These are phyloP conservation scores for Silene coronaria DNA, from an alignment of 179 eudicot genomes.

Conservation along the genomic window DNA sequence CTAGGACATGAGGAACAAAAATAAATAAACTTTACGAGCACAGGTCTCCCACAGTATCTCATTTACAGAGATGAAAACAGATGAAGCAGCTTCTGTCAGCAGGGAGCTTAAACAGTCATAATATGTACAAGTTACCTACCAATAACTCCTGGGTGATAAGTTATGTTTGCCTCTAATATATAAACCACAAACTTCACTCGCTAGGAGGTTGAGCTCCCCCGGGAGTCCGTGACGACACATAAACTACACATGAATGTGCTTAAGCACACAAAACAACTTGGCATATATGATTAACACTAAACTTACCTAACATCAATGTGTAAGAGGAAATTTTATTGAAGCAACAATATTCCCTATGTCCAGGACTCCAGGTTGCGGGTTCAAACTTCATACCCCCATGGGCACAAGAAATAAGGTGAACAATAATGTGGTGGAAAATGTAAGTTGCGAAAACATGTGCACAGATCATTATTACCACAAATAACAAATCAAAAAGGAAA, in stretches of 20 bases:
- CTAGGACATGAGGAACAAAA: slow-evolving; percentile 1
- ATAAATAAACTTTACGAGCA: not conserved
- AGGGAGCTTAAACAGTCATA: not conserved
- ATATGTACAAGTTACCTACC: not conserved
- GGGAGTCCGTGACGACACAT: not conserved
- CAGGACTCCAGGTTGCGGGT: too few species aligned
- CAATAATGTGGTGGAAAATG: not conserved
- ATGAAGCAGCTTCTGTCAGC: not conserved
- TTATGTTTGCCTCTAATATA: not conserved
- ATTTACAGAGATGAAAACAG: not conserved
- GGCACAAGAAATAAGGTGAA: not conserved
- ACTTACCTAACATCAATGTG: not conserved
- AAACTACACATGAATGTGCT: slow-evolving; percentile 1
- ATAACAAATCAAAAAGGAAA: not conserved
- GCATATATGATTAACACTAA: not conserved
- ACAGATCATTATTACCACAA: not conserved
- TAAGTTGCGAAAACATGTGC: not conserved
- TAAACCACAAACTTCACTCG: not conserved
- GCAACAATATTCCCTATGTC: not conserved
- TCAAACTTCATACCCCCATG: not conserved
- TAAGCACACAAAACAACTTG: not conserved
- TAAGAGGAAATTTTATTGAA: not conserved
- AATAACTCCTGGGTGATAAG: not conserved
- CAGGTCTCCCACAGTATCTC: not conserved
- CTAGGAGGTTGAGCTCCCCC: slow-evolving; percentile 3